Base-by-base conservation (phyloP, 148 eudicot genomes). In the Salicornia ramosissima region DNA sequence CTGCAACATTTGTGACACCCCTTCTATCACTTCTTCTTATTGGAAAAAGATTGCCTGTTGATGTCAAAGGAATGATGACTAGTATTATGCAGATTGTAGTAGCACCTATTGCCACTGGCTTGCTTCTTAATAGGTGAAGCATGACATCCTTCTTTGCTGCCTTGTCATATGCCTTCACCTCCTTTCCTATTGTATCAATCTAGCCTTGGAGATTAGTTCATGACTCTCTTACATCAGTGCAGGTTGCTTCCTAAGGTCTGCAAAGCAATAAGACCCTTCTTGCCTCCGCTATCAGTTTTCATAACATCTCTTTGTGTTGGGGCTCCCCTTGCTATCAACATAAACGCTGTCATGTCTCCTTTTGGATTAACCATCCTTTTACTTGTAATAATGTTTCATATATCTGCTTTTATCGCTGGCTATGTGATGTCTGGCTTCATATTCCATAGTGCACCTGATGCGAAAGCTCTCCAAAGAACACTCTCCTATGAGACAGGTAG, bases 221-320 rank as follows among this genome's bases (percentile, higher is more conserved):
- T 46, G 71, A 65, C 54, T 19, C 31, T 30, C 26, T 2, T 26
- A 26, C 7, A 36, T 67, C 47, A 58, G 50, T 78, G 40, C 91
- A 92, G 98, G 83, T 83, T 83, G 71, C 86, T 90, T 61, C 98
- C 96, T 7, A 69, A 51, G 63, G 75, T 93, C 46, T 82, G 86
- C 65, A 85, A 77, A 74, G 85, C 82, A 56, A 86, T 93, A 60
- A 81, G 98, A 61, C 92, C 96, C 61, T 68, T 90, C 78, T 69
- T 93, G 83, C 98, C 96, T 61, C 94, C 96, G 15, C 74, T 90
- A 47, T 90, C 98, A 34, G 95, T 93, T 47, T 72, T 88, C 72
- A 96, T 93, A 82, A 93, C 96, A 52, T 86, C 98, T 49, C 92
- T 86, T 22, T 93, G 98, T 78, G 92, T 93, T 68, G 98, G 98